Percentiles rank a stretch among this genome's conserved stretches.
phyloP scores from a whole-genome alignment of 495 filamentous ascomycete species.

The Hyaloscypha finlandica region DNA sequence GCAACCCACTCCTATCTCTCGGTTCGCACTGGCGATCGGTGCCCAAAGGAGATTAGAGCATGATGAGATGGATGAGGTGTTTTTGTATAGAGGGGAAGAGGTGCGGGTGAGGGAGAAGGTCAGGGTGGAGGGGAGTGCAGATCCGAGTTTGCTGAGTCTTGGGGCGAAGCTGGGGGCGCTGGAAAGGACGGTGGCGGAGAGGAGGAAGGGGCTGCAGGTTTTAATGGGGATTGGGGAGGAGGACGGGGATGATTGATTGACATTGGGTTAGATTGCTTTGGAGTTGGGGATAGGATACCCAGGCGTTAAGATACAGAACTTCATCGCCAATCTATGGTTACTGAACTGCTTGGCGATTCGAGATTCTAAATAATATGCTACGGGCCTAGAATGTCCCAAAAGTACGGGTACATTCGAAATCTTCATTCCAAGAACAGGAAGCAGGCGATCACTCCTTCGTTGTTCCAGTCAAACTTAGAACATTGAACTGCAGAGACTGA shows the following conservation, averaged over 20 bases:
- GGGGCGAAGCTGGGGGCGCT: conserved; percentile 85
- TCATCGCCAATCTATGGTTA: too few species aligned
- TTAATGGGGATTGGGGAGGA: conserved; percentile 71
- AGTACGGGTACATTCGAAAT: too few species aligned
- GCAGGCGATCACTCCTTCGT: too few species aligned
- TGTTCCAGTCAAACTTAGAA: too few species aligned
- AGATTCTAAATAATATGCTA: too few species aligned
- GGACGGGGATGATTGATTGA: conserved; percentile 31
- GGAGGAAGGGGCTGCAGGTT: conserved; percentile 70
- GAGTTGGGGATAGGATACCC: not conserved
- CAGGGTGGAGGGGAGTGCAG: conserved; percentile 77
- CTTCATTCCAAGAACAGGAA: too few species aligned
- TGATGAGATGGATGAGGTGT: conserved; percentile 78
- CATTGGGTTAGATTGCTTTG: not conserved
- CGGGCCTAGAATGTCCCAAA: too few species aligned
- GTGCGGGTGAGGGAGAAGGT: conserved; percentile 90
- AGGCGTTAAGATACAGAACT: too few species aligned
- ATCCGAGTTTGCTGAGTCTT: conserved; percentile 84
- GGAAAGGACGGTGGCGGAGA: conserved; percentile 68
- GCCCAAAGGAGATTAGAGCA: conserved; percentile 65
- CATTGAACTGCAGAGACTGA: too few species aligned
- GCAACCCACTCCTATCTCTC: conserved; percentile 49
- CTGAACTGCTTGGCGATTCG: too few species aligned
- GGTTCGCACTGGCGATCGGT: conserved; percentile 56
- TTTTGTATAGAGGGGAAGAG: conserved; percentile 58